Percentiles rank a stretch among this genome's conserved stretches.
Evolutionary conservation across 768 basidiomycete species (phyloP).

Genomic region (Lentinula sp.): DNA sequence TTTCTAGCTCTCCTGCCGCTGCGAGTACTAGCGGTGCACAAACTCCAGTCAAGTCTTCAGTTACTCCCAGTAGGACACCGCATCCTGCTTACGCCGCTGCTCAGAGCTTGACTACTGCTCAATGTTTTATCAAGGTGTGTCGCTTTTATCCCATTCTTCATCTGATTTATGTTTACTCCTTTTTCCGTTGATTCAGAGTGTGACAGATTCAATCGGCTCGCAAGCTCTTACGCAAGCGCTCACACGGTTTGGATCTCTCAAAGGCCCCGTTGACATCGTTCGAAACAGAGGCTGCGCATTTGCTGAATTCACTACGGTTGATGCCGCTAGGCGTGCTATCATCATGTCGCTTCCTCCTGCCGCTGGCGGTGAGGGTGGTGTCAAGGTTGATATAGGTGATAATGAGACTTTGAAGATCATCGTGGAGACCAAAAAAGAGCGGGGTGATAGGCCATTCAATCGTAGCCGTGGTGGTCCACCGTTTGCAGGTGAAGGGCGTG

Average conservation of each 20-base stretch:
- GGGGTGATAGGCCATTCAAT: slow-evolving; percentile 36
- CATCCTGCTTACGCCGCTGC: slow-evolving; percentile 52
- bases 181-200: slow-evolving; percentile 39
- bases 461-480: slow-evolving; percentile 31
- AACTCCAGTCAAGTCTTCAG: slow-evolving; percentile 19
- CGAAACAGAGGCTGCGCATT: slow-evolving; percentile 89
- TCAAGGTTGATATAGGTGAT: slow-evolving; percentile 66
- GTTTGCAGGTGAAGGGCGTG: slow-evolving; percentile 16
- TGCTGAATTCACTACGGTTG: slow-evolving; percentile 77
- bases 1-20: slow-evolving; percentile 21
- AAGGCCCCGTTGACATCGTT: slow-evolving; percentile 81
- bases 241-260: slow-evolving; percentile 73
- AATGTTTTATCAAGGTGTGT: slow-evolving; percentile 88
- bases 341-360: slow-evolving; percentile 53
- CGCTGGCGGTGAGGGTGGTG: slow-evolving; percentile 87
- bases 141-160: background rate
- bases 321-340: slow-evolving; percentile 84
- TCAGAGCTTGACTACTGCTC: slow-evolving; percentile 55
- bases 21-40: slow-evolving; percentile 34
- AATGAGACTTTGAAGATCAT: slow-evolving; percentile 50
- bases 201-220: slow-evolving; percentile 59
- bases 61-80: slow-evolving; percentile 17
- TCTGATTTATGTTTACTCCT: background rate
- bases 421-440: slow-evolving; percentile 88
- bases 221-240: slow-evolving; percentile 44